These are phyloP conservation scores for Phytopythium ostracodes DNA, from an alignment of 352 stramenopile genomes.

Conservation along the genomic window DNA sequence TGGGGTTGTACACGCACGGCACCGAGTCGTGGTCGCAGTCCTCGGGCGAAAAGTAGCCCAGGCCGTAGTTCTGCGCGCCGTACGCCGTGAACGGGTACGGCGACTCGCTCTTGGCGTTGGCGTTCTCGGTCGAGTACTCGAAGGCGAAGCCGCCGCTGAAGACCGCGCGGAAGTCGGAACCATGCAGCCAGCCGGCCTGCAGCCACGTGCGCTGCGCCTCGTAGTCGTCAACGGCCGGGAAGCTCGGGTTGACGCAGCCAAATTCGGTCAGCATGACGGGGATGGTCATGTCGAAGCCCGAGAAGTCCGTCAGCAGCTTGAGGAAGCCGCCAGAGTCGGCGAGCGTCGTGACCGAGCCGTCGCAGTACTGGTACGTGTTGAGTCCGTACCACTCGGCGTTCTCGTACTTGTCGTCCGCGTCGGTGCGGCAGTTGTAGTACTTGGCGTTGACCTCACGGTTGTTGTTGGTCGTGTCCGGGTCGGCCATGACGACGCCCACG, in stretches of 20 bases:
- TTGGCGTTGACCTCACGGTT: conserved; percentile 44
- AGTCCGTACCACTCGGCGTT: conserved; percentile 76
- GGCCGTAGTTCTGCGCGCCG: conserved; percentile 77
- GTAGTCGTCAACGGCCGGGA: conserved; percentile 56
- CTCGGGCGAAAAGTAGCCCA: conserved; percentile 78
- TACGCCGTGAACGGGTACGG: conserved; percentile 72
- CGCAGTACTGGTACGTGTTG: conserved; percentile 77
- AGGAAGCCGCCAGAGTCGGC: conserved; percentile 41
- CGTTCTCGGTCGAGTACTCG: conserved; percentile 78
- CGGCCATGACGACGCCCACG: conserved; percentile 68
- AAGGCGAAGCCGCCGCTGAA: conserved; percentile 77
- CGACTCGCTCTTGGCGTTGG: conserved; percentile 49
- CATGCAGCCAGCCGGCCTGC: conserved; percentile 55
- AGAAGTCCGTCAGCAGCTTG: conserved; percentile 48
- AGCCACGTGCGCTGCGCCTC: conserved; percentile 62
- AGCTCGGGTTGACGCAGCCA: conserved; percentile 62
- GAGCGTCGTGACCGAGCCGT: conserved; percentile 29
- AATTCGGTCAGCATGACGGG: conserved; percentile 83
- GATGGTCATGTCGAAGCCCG: conserved; percentile 51
- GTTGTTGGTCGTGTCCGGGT: conserved; percentile 30
- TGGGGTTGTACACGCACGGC: conserved; percentile 60
- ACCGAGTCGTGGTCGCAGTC: conserved; percentile 58
- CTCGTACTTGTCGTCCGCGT: conserved; percentile 48
- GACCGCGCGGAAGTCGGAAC: conserved; percentile 34
- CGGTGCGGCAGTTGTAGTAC: conserved; percentile 76